Evolutionary conservation across 2,329 filamentous ascomycete species (phyloP).

Genomic region (Achaetomium macrosporum): DNA sequence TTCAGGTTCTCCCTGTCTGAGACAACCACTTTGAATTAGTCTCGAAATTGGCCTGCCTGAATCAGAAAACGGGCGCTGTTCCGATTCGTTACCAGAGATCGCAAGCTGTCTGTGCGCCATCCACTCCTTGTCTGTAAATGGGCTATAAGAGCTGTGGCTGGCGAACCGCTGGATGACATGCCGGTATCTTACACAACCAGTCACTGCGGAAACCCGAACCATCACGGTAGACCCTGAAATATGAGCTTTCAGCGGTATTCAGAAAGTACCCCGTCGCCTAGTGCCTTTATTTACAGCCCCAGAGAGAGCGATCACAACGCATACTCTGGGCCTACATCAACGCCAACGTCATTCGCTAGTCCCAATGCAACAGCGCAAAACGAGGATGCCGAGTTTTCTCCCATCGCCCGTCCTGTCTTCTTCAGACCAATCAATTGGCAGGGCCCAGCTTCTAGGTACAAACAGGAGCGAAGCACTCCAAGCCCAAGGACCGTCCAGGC

Average conservation of each 20-base stretch:
- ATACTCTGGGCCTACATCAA: background rate
- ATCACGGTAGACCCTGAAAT: background rate
- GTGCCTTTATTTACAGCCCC: background rate
- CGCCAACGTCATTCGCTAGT: background rate
- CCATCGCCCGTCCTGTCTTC: background rate
- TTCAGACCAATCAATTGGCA: background rate
- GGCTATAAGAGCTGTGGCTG: background rate
- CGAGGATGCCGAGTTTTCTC: background rate
- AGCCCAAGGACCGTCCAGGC: background rate
- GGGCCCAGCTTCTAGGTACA: background rate
- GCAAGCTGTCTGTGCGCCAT: too few relatives aligned
- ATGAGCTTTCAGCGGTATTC: background rate
- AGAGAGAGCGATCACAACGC: background rate
- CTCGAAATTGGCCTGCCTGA: slow-evolving; percentile 3
- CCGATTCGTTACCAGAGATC: slow-evolving; percentile 7
- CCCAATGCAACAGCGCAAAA: too few relatives aligned
- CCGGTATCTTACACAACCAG: too few relatives aligned
- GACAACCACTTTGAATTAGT: slow-evolving; percentile 12
- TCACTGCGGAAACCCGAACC: too few relatives aligned
- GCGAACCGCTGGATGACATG: background rate
- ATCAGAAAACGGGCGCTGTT: background rate
- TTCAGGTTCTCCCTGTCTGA: slow-evolving; percentile 7
- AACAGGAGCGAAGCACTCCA: background rate
- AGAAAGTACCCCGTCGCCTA: background rate
- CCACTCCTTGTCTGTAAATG: background rate